Base-by-base conservation (phyloP, 1,284 basidiomycete genomes). In the Trichosporon faecale region DNA sequence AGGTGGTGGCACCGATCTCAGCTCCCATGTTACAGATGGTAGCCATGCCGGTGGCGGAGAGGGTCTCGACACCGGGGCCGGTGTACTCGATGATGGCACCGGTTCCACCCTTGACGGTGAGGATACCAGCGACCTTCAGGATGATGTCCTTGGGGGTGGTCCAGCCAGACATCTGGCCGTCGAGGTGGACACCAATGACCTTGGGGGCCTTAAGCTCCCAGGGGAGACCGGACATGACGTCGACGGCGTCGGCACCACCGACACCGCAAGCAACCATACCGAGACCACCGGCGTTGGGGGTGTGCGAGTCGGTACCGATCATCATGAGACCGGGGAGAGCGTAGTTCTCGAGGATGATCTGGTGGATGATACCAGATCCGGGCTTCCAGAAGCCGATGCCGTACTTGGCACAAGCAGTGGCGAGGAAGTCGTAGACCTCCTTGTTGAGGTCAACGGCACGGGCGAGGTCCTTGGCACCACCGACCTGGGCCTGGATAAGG, bases 171-270 rank as follows among this genome's bases (percentile, higher is more conserved):
- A 99, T 93, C 86, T 95, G 91, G 79, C 97, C 96, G 78, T 91
- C 95, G 73, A 99, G 88, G 84, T 97, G 93, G 74, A 99, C 94
- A 87, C 96, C 96, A 76, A 98, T 96, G 76, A 95, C 94, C 89
- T 98, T 98, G 82, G 96, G 96, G 85, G 94, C 95, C 87, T 98
- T 98, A 76, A 99, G 90, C 85, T 99, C 96, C 96, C 96, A 99
- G 79, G 96, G 96, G 80, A 98, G 90, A 79, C 86, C 89, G 79
- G 97, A 94, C 93, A 99, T 98, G 75, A 98, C 96, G 79, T 99
- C 96, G 81, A 99, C 97, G 66, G 96, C 96, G 83, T 99, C 96
- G 73, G 96, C 96, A 87, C 96, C 97, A 83, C 97, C 97, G 76
- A 99, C 96, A 90, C 96, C 96, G 82, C 95, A 96, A 68, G 96